Evolutionary conservation across 495 filamentous ascomycete species (phyloP), one percentile per base, ranked within the genome.

Genomic region (Lophium mytilinum): DNA sequence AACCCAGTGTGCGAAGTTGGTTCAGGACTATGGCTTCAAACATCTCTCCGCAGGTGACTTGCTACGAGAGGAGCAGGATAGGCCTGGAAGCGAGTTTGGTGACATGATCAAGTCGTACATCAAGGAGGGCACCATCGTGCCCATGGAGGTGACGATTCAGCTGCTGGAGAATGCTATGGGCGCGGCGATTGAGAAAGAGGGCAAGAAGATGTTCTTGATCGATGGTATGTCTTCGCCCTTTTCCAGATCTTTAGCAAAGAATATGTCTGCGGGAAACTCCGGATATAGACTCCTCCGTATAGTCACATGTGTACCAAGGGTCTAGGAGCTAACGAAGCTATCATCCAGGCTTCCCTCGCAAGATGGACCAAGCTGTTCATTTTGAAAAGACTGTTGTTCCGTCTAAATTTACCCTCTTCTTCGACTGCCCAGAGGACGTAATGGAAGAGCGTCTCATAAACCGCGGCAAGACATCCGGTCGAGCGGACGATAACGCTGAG

Each of bases 91-190:
- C 61, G 78, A 95, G 69, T 96, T 94, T 72, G 93, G 93, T 66
- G 78, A 85, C 35, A 77, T 97, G 71, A 98, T 98, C 79, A 84
- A 83, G 56, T 75, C 82, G 46, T 89, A 90, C 76, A 98, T 98
- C 78, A 82, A 81, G 37, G 85, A 98, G 68, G 93, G 93, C 58
- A 84, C 82, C 63, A 98, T 98, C 71, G 93, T 98, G 60, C 93
- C 93, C 9, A 95, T 95, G 92, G 92, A 97, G 68, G 90, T 98
- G 18, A 98, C 93, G n/a, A 85, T 98, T 37, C 83, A 86, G 30
- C 71, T 98, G 14, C 80, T 98, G 3, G 93, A 96, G 71, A 90
- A 95, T 68, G 88, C 90, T 8, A 96, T 98, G 88, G 80, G 76
- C 53, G 82, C 81, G 4, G 73, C 74, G 0, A 78, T 90, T 9